Conservation (phyloP, 495 filamentous ascomycete genomes). For the Usnea hakonensis region DNA sequence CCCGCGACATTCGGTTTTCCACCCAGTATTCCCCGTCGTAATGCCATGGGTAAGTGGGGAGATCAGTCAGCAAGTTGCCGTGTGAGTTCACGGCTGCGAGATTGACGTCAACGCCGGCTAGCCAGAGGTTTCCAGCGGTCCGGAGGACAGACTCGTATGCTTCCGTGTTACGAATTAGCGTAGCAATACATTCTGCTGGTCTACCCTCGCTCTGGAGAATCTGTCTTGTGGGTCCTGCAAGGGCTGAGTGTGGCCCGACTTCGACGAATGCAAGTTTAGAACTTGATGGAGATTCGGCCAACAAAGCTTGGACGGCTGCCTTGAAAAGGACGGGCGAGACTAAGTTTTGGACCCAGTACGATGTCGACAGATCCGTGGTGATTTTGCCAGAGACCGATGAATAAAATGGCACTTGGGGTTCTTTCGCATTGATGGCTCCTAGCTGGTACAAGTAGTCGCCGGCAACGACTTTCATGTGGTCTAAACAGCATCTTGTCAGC, state of each 20-base stretch:
- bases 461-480: constrained; percentile 39
- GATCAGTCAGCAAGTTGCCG: neutral
- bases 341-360: constrained; percentile 5
- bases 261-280: constrained; percentile 37
- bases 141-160: neutral
- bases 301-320: too few relatives aligned
- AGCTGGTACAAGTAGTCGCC: constrained; percentile 26
- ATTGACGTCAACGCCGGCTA: neutral
- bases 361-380: neutral
- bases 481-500: too few relatives aligned
- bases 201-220: constrained; percentile 25
- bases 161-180: neutral
- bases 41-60: constrained; percentile 16
- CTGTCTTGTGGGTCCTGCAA: constrained; percentile 49
- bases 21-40: constrained; percentile 29
- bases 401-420: neutral
- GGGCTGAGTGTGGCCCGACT: constrained; percentile 46
- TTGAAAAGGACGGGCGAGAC: constrained; percentile 6
- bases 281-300: too few relatives aligned
- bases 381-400: too few relatives aligned
- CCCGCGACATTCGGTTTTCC: too few relatives aligned
- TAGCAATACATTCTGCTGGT: too few relatives aligned
- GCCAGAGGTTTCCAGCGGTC: neutral
- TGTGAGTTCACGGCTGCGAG: neutral
- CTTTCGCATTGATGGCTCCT: neutral